These are phyloP conservation scores for Styphnolobium japonicum DNA, from an alignment of 306 rosid genomes.

Conservation along the genomic window DNA sequence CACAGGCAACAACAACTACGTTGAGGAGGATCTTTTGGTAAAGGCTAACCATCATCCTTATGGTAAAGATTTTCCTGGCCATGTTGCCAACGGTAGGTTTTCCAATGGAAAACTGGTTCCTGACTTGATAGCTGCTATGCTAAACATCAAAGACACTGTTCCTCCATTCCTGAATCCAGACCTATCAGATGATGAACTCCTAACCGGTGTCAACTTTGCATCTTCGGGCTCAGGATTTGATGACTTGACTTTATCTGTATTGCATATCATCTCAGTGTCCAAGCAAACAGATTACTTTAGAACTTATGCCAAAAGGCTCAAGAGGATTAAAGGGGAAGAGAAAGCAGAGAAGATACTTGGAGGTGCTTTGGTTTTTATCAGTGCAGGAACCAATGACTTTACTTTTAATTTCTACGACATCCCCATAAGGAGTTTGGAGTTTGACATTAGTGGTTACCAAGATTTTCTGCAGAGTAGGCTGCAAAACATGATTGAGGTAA, in stretches of 20 bases:
- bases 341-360: constrained; percentile 24
- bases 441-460: constrained; percentile 38
- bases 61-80: constrained; percentile 42
- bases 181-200: constrained; percentile 29
- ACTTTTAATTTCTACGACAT: constrained; percentile 28
- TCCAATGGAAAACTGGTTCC: constrained; percentile 46
- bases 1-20: constrained; percentile 47
- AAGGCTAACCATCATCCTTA: constrained; percentile 42
- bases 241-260: constrained; percentile 11
- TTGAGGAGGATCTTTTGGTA: not conserved
- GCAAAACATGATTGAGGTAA: constrained; percentile 36
- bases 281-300: constrained; percentile 35
- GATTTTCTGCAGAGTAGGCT: constrained; percentile 38
- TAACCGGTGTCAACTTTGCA: constrained; percentile 48
- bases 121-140: constrained; percentile 37
- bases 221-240: constrained; percentile 32
- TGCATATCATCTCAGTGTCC: constrained; percentile 18
- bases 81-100: constrained; percentile 41
- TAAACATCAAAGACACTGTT: constrained; percentile 37
- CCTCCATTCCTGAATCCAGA: constrained; percentile 39
- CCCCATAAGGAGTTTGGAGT: constrained; percentile 36
- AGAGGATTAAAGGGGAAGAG: constrained; percentile 29
- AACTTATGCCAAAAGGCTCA: constrained; percentile 26
- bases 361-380: constrained; percentile 24
- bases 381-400: constrained; percentile 55